Evolutionary conservation across 1,139 yeast species (phyloP), one percentile per base, ranked within the genome.

Genomic region (Schwanniomyces etchellsii): DNA sequence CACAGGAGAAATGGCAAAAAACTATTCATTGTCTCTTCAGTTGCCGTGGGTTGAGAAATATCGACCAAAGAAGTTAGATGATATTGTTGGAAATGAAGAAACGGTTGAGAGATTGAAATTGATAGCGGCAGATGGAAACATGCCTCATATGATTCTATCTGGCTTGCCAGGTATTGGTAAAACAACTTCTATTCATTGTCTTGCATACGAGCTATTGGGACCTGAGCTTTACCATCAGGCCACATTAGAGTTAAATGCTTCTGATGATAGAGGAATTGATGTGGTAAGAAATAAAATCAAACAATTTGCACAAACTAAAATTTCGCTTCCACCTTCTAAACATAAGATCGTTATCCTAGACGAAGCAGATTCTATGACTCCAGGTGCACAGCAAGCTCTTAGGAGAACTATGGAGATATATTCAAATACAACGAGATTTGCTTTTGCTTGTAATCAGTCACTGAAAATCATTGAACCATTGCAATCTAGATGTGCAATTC

Each of bases 291-390:
- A 64, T 38, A 63, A 66, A 37, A 67, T 67, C 48, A 67, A 67
- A 42, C 70, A 64, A 39, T 67, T 67, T 58, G 74, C 74, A 3
- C 97, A 89, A 51, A 89, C 91, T 45, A 89, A 85, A 52, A 91
- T 67, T 35, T 60, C 49, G 54, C 54, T 67, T 38, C 74, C 74
- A 3, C 66, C 68, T 7, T 73, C 73, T 9, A 53, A 70, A 45
- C 96, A 91, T 50, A 91, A 91, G 66, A 84, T 91, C 37, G 74
- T 91, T 40, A 88, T 89, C 33, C 61, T 89, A 39, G 97, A 89
- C 56, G 97, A 89, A 56, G 97, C 96, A 0, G 97, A 91, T 52
- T 83, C 95, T n/a, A 85, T 91, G 89, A 91, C 98, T 0, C 89
- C 96, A 0, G 96, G 95, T 28, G 98, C 98, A 1, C 99, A 91